These are phyloP conservation scores for Mycena floridula DNA, from an alignment of 768 basidiomycete genomes.

Conservation along the genomic window DNA sequence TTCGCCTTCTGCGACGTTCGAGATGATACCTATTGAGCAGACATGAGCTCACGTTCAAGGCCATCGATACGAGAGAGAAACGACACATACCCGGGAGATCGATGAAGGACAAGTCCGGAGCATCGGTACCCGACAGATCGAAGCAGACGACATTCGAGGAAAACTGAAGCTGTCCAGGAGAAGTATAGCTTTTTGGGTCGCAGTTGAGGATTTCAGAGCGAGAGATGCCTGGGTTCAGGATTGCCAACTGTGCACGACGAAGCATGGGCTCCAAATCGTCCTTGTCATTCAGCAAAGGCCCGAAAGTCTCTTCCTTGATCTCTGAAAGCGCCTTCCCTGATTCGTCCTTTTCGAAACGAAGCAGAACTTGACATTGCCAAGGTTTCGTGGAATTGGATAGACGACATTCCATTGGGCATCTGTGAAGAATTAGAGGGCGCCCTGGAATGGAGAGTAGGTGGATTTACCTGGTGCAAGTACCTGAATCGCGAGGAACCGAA, in stretches of 20 bases:
- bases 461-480: slow-evolving; percentile 46
- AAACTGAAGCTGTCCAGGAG: slow-evolving; percentile 14
- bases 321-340: slow-evolving; percentile 20
- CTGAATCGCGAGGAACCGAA: slow-evolving; percentile 40
- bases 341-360: slow-evolving; percentile 28
- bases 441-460: not conserved
- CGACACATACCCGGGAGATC: slow-evolving; percentile 29
- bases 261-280: slow-evolving; percentile 33
- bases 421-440: not conserved
- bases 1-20: slow-evolving; percentile 39
- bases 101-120: slow-evolving; percentile 32
- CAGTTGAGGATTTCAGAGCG: slow-evolving; percentile 4
- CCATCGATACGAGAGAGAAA: not conserved
- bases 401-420: slow-evolving; percentile 33
- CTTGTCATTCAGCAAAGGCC: slow-evolving; percentile 24
- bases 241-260: slow-evolving; percentile 43
- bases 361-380: slow-evolving; percentile 34
- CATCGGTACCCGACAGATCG: slow-evolving; percentile 29
- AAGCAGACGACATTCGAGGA: slow-evolving; percentile 37
- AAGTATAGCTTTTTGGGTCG: not conserved
- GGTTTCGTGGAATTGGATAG: slow-evolving; percentile 15
- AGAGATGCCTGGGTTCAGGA: slow-evolving; percentile 29
- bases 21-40: slow-evolving; percentile 36
- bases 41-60: slow-evolving; percentile 12
- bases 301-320: slow-evolving; percentile 4